Evolutionary conservation across 1,284 basidiomycete genomes (phyloP).

Genomic region (Ganoderma sinense): DNA sequence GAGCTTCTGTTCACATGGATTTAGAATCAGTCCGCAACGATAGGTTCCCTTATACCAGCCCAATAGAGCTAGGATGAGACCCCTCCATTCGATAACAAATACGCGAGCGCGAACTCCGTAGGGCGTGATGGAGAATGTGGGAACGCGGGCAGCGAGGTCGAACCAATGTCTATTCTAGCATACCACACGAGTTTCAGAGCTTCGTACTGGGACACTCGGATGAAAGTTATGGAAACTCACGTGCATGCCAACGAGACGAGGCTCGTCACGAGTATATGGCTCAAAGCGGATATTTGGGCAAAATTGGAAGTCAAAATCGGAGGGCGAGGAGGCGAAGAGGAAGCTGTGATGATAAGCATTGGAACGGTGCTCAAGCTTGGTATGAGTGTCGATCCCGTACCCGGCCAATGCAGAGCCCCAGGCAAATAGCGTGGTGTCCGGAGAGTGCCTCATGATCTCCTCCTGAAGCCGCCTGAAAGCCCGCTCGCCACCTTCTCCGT

Average conservation of each 20-base stretch:
- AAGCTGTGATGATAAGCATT: neutral
- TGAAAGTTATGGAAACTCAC: neutral
- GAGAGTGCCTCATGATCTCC: neutral
- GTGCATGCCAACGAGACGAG: neutral
- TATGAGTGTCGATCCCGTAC: neutral
- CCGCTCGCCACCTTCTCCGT: neutral
- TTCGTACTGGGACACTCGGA: too few species aligned
- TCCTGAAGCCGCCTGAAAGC: neutral
- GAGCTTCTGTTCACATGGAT: neutral
- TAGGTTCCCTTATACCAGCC: neutral
- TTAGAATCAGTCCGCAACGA: neutral
- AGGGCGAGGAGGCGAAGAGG: neutral
- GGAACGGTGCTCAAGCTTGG: neutral
- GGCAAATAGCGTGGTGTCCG: neutral
- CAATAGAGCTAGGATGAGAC: neutral
- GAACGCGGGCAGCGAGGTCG: neutral
- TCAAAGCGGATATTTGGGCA: neutral
- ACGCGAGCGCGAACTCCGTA: neutral
- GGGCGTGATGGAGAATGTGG: neutral
- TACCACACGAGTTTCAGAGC: neutral
- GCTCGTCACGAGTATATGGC: neutral
- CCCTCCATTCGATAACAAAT: neutral
- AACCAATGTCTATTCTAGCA: neutral
- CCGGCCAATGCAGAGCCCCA: neutral
- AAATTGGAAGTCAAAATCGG: neutral